Conservation (phyloP, 2,329 filamentous ascomycete species). For the Aspergillus pseudotamarii region DNA sequence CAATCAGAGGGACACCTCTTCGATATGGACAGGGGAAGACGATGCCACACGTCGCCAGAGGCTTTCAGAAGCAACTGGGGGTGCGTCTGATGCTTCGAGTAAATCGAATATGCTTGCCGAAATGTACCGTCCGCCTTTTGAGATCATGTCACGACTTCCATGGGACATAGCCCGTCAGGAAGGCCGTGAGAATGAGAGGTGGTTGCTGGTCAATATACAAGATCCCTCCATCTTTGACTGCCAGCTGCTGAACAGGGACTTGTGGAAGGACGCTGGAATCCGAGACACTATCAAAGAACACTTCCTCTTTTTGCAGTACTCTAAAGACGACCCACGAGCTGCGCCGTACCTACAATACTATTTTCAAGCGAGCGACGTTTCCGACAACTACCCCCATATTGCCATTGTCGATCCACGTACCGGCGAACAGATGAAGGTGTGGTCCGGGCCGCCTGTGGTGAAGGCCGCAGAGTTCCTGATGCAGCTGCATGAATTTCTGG, state of each 20-base stretch:
- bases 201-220: constrained; percentile 94
- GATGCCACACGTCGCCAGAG: constrained; percentile 53
- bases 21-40: constrained; percentile 61
- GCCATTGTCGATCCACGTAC: constrained; percentile 94
- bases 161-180: constrained; percentile 84
- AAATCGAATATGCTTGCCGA: constrained; percentile 83
- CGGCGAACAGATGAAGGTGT: constrained; percentile 94
- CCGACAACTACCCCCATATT: constrained; percentile 93
- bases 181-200: constrained; percentile 87
- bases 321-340: constrained; percentile 78
- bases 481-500: constrained; percentile 93
- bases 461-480: constrained; percentile 79
- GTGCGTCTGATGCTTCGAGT: constrained; percentile 64
- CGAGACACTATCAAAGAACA: constrained; percentile 82
- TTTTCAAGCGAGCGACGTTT: constrained; percentile 75
- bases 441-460: constrained; percentile 83
- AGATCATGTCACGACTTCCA: constrained; percentile 77
- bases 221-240: constrained; percentile 93
- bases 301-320: constrained; percentile 94
- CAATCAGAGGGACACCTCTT: constrained; percentile 63
- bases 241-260: constrained; percentile 88
- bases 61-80: constrained; percentile 65
- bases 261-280: constrained; percentile 87
- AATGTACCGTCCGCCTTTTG: constrained; percentile 88
- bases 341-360: constrained; percentile 88